Evolutionary conservation across 2,329 filamentous ascomycete species (phyloP).

Genomic region (Emmonsiellopsis sp.): DNA sequence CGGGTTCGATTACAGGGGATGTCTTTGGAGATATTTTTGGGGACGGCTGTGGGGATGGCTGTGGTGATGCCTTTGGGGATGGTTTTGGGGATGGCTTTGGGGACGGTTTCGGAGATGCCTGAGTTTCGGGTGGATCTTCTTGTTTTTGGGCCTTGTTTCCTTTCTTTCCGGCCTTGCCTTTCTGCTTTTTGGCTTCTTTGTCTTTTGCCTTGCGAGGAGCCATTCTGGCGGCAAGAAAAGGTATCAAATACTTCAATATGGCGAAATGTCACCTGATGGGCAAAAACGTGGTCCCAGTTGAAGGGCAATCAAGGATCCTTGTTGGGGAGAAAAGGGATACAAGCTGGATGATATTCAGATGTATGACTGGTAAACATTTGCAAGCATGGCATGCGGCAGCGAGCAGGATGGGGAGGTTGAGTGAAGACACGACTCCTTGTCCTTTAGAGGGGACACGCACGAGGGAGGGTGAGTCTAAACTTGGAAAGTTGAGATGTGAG

Average conservation of each 20-base stretch:
- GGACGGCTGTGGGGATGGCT: background rate
- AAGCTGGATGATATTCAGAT: background rate
- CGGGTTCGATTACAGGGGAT: slow-evolving; percentile 1
- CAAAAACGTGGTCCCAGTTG: slow-evolving; percentile 3
- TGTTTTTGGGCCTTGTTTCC: slow-evolving; percentile 8
- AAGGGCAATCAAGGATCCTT: background rate
- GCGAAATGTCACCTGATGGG: slow-evolving; percentile 3
- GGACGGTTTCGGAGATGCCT: background rate
- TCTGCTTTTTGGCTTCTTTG: slow-evolving; percentile 4
- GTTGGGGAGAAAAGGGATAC: background rate
- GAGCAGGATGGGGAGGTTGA: slow-evolving; percentile 1
- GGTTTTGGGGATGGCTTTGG: background rate
- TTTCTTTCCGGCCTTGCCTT: slow-evolving; percentile 9
- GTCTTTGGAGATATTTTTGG: background rate
- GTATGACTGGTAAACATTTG: slow-evolving; percentile 4
- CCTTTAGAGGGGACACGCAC: slow-evolving; percentile 9
- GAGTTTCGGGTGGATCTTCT: background rate
- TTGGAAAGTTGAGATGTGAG: background rate
- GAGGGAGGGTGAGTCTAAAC: slow-evolving; percentile 1
- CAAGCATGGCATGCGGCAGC: slow-evolving; percentile 2
- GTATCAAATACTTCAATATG: slow-evolving; percentile 5
- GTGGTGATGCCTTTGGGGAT: too few species aligned
- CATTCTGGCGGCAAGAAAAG: slow-evolving; percentile 2
- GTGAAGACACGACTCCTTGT: slow-evolving; percentile 3
- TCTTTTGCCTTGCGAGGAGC: slow-evolving; percentile 5